These are phyloP conservation scores for Penicillium pancosmium DNA, from an alignment of 495 filamentous ascomycete species.

Conservation along the genomic window DNA sequence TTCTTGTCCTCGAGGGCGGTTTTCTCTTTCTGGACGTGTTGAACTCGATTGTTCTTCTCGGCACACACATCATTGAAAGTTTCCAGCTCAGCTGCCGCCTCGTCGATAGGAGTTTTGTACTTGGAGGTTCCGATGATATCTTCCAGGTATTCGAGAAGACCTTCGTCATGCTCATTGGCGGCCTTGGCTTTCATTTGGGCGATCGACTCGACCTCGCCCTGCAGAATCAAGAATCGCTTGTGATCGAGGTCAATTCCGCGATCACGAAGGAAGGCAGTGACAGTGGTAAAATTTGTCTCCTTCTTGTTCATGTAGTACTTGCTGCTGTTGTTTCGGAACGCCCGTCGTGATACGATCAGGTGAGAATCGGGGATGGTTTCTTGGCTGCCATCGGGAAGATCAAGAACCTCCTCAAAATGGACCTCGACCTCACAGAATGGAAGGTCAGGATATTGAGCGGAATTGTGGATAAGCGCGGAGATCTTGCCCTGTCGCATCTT, in stretches of 20 bases:
- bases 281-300: constrained; percentile 85
- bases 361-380: constrained; percentile 79
- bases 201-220: constrained; percentile 97
- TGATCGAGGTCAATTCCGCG: constrained; percentile 94
- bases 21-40: constrained; percentile 98
- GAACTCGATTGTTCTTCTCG: constrained; percentile 91
- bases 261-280: constrained; percentile 85
- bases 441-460: constrained; percentile 79
- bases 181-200: constrained; percentile 99
- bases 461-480: constrained; percentile 96
- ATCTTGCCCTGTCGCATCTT: constrained; percentile 99
- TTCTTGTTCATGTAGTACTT: constrained; percentile 94
- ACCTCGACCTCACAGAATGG: constrained; percentile 94
- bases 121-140: constrained; percentile 98
- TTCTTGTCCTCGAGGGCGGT: constrained; percentile 92
- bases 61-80: constrained; percentile 90
- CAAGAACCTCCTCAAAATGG: constrained; percentile 92
- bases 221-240: constrained; percentile 95
- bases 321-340: constrained; percentile 97
- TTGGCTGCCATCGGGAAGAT: constrained; percentile 72
- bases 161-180: constrained; percentile 90
- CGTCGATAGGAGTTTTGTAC: constrained; percentile 96
- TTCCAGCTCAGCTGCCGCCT: constrained; percentile 85
- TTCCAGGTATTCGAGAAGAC: constrained; percentile 93
- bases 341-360: constrained; percentile 84